These are phyloP conservation scores for Mycena capillaripes DNA, from an alignment of 768 basidiomycete genomes.

Conservation along the genomic window DNA sequence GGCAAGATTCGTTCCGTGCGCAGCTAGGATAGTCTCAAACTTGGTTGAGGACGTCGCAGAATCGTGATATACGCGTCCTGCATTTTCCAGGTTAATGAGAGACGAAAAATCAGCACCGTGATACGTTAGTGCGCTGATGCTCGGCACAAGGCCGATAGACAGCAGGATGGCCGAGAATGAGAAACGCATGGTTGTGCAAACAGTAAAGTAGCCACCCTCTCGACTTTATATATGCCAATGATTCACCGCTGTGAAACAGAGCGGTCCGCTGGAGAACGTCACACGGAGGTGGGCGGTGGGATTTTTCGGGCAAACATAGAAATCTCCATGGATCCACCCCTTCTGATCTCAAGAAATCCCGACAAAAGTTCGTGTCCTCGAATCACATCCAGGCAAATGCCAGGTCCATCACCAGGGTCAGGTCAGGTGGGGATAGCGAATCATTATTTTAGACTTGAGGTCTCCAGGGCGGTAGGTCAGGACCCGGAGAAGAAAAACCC, in stretches of 20 bases:
- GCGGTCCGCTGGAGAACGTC: constrained; percentile 10
- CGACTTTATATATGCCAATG: constrained; percentile 1
- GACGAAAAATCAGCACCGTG: constrained; percentile 27
- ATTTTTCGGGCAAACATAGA: background rate
- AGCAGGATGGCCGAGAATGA: constrained; percentile 20
- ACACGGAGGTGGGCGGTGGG: constrained; percentile 10
- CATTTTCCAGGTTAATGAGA: constrained; percentile 8
- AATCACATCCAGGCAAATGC: background rate
- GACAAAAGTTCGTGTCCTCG: constrained; percentile 19
- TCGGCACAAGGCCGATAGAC: constrained; percentile 6
- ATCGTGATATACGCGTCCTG: constrained; percentile 14
- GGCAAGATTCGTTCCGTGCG: constrained; percentile 69
- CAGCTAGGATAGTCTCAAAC: constrained; percentile 61
- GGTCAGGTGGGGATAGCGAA: constrained; percentile 6
- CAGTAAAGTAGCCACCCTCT: background rate
- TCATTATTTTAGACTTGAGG: too few species aligned
- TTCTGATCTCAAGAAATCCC: constrained; percentile 19
- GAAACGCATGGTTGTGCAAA: constrained; percentile 9
- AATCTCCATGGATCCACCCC: background rate
- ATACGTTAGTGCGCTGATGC: constrained; percentile 11
- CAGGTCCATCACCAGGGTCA: background rate
- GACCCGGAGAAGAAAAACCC: too few species aligned
- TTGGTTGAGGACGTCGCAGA: constrained; percentile 21
- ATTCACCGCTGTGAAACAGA: background rate
- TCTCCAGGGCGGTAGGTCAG: too few species aligned